A percentile compares a stretch with the other conserved stretches of the same genome.
These are phyloP conservation scores for Vaccinium corymbosum DNA, from an alignment of 148 eudicot species.

Conservation along the genomic window DNA sequence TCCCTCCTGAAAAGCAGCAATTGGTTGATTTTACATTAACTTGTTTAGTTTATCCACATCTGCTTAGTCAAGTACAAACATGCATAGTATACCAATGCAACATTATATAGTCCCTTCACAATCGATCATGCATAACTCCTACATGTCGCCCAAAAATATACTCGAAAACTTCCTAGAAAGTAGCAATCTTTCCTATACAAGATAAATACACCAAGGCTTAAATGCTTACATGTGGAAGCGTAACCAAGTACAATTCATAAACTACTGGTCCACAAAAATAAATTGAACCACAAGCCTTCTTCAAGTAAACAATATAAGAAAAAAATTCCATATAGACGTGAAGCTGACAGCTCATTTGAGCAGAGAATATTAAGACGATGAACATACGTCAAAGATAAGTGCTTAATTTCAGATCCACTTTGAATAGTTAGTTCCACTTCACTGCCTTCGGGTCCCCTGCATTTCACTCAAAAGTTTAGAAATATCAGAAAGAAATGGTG, in stretches of 20 bases:
- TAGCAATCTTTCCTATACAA: neutral
- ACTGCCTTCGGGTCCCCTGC: constrained; percentile 97
- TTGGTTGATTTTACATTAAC: neutral
- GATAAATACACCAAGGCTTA: neutral
- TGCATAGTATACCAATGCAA: neutral
- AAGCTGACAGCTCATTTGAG: constrained; percentile 15
- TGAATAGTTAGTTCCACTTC: constrained; percentile 61
- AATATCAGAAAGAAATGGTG: neutral
- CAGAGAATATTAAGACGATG: constrained; percentile 6
- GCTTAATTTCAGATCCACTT: constrained; percentile 60
- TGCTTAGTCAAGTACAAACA: neutral
- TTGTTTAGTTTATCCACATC: neutral
- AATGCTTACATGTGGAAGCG: neutral
- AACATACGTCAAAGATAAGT: constrained; percentile 57
- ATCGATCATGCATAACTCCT: neutral
- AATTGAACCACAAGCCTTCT: neutral
- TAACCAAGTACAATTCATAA: neutral
- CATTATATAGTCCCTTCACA: neutral
- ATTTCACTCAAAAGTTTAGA: constrained; percentile 25
- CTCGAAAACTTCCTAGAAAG: neutral
- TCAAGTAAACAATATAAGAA: neutral
- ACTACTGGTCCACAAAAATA: neutral
- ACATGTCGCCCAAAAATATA: neutral
- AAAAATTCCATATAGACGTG: neutral
- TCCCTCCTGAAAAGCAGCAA: constrained; percentile 64